Evolutionary conservation across 2,329 filamentous ascomycete species (phyloP), one percentile per base, ranked within the genome.

Genomic region (Penicillium palitans): DNA sequence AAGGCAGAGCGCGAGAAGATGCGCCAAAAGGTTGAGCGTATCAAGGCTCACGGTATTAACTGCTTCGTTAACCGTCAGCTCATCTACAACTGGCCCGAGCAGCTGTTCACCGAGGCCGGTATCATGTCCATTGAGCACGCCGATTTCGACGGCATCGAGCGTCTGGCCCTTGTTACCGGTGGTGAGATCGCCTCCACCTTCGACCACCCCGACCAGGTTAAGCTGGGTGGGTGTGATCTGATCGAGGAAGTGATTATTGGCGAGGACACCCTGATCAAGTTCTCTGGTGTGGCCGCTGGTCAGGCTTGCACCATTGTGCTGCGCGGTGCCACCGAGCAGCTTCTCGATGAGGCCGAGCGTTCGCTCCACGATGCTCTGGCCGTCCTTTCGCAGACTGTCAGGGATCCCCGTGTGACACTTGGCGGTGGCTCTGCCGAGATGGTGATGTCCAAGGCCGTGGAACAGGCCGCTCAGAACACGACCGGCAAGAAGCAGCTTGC

Each of bases 81-180:
- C 64, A 99, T 99, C 80, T 99, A 99, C 84, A 99, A 99, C 84
- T 99, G 95, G 95, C 95, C 95, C 6, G 95, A 99, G 79, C 95
- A 99, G 80, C 88, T 99, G 47, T 99, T 99, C 73, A 92, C 93
- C 37, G 95, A 99, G 76, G 93, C 93, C 8, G 95, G 95, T 62
- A 98, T 99, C 78, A 90, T 96, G 83, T 96, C 92, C 29, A 99
- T 99, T 68, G 95, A 99, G 81, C 95, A 99, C 76, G 95, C 95
- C 66, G 95, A 99, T 79, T 99, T 99, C 72, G 95, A 99, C 74
- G 95, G 95, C 64, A 96, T 99, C 66, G 95, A 99, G 82, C 87
- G 95, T 44, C 79, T 99, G 68, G 93, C 95, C 10, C 83, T 99
- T 51, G 95, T 99, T 45, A 99, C 95, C 6, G 95, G 95, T 62